A percentile compares a stretch with the other conserved stretches of the same genome.
These are phyloP conservation scores for Fulvia fulva DNA, from an alignment of 2,329 filamentous ascomycete species.

Conservation along the genomic window DNA sequence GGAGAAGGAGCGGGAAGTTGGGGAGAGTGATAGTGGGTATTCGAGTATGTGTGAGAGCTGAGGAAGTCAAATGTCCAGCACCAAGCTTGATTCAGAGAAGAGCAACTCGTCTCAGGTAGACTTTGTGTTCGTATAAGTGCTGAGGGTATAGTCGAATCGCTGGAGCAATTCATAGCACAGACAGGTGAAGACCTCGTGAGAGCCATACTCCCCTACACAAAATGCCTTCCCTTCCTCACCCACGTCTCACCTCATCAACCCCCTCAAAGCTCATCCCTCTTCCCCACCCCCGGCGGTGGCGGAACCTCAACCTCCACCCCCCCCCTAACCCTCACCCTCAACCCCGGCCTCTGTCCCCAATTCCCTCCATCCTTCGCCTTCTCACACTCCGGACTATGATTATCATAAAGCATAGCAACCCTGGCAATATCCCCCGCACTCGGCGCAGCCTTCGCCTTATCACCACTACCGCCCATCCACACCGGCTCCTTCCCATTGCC, in stretches of 20 bases:
- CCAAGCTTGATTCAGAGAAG: too few species aligned
- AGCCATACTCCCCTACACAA: background rate
- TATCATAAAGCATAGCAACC: constrained; percentile 6
- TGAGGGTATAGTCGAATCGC: too few species aligned
- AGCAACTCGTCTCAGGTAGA: too few species aligned
- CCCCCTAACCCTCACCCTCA: background rate
- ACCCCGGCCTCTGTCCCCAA: background rate
- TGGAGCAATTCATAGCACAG: too few species aligned
- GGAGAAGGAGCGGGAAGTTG: background rate
- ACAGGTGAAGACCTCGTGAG: too few species aligned
- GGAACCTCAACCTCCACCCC: constrained; percentile 1
- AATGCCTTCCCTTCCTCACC: background rate
- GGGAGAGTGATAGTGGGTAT: background rate
- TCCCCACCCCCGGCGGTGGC: background rate
- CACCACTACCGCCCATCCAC: background rate
- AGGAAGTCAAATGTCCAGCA: background rate
- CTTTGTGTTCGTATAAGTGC: too few species aligned
- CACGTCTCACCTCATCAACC: background rate
- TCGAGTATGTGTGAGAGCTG: background rate
- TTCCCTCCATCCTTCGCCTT: background rate
- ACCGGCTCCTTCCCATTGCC: background rate
- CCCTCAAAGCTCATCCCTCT: constrained; percentile 1
- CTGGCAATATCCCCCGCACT: background rate
- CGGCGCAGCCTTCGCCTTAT: background rate
- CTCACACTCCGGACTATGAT: background rate